Evolutionary conservation across 192 early-diverging fungal genomes (phyloP).

Genomic region (Backusella parvicylindrica): DNA sequence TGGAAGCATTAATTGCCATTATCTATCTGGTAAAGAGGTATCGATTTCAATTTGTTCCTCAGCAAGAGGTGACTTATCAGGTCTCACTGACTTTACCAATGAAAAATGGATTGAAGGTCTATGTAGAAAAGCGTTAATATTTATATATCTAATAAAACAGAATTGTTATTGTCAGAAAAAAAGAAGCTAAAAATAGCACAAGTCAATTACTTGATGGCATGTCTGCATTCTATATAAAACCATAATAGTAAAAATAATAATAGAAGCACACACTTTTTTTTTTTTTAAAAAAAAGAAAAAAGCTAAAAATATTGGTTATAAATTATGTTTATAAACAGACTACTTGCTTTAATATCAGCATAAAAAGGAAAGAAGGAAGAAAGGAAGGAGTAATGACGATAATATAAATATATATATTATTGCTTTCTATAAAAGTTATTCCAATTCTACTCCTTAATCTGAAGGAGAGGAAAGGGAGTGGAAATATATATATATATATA

Average conservation of each 20-base stretch:
- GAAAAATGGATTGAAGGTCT: constrained; percentile 31
- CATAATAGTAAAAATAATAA: no score
- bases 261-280: no score
- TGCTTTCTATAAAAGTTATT: neutral
- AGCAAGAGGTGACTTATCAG: constrained; percentile 24
- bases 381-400: neutral
- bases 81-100: constrained; percentile 28
- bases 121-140: constrained; percentile 20
- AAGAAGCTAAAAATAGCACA: no score
- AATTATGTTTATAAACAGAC: neutral
- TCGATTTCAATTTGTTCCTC: constrained; percentile 31
- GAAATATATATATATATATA: no score
- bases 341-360: neutral
- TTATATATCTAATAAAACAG: neutral
- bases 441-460: neutral
- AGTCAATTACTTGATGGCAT: no score
- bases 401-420: neutral
- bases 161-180: neutral
- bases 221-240: no score
- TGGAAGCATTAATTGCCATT: constrained; percentile 40
- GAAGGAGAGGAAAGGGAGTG: neutral
- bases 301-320: neutral
- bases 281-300: no score
- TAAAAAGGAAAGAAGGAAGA: neutral
- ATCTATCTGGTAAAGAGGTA: constrained; percentile 33